These are phyloP conservation scores for Geotrichum fermentans DNA, from an alignment of 1,139 yeast genomes.

Conservation along the genomic window DNA sequence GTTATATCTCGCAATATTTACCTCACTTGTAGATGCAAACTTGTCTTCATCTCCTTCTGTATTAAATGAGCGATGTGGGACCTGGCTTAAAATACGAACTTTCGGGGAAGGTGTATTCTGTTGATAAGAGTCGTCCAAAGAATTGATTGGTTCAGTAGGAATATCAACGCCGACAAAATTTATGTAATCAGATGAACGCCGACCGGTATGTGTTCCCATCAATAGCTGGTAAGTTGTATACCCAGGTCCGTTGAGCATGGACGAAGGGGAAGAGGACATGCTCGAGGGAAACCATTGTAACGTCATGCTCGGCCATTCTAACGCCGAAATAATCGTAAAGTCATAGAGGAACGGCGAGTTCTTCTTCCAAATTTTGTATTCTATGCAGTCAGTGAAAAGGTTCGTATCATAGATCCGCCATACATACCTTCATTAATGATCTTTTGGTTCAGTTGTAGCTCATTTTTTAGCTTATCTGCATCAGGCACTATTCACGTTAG, in stretches of 20 bases:
- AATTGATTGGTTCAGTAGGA: conserved; percentile 43
- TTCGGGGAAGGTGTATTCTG: conserved; percentile 10
- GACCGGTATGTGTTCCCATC: conserved; percentile 70
- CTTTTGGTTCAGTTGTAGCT: conserved; percentile 47
- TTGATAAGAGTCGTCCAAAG: conserved; percentile 18
- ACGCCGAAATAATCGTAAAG: conserved; percentile 64
- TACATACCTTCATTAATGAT: conserved; percentile 43
- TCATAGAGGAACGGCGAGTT: conserved; percentile 84
- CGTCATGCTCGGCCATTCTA: conserved; percentile 50
- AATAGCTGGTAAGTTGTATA: conserved; percentile 43
- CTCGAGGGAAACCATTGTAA: conserved; percentile 39
- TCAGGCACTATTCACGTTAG: conserved; percentile 18
- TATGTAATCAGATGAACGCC: conserved; percentile 41
- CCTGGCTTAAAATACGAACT: conserved; percentile 16
- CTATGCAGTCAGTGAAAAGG: conserved; percentile 19
- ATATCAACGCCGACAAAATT: conserved; percentile 70
- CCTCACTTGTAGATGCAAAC: conserved; percentile 39
- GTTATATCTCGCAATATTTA: conserved; percentile 78
- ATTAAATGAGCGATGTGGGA: conserved; percentile 25
- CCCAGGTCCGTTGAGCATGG: conserved; percentile 18
- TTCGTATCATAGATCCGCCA: not conserved
- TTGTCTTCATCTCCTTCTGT: conserved; percentile 52
- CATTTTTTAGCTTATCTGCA: conserved; percentile 35
- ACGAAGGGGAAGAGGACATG: conserved; percentile 18
- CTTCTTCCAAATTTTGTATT: conserved; percentile 64